Percentiles rank a stretch among this genome's conserved stretches.
phyloP scores from a whole-genome alignment of 768 basidiomycete genomes.

The Pleurotus tuber-regium region DNA sequence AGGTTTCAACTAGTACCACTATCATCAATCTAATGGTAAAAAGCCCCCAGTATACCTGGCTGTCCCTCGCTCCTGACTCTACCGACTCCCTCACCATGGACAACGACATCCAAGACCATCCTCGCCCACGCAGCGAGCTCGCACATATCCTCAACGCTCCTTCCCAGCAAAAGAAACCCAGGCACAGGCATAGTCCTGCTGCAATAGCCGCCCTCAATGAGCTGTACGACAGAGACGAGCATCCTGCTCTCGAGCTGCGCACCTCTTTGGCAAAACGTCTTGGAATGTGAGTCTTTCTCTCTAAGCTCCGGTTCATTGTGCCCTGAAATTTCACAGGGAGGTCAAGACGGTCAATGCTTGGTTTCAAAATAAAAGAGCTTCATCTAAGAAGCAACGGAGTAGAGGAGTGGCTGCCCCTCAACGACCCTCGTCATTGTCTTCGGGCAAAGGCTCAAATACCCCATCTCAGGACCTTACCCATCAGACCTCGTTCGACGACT shows the following conservation, averaged over 20 bases:
- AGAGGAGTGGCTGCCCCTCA: constrained; percentile 23
- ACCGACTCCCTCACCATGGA: neutral
- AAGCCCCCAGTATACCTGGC: constrained; percentile 3
- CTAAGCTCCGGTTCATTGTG: constrained; percentile 16
- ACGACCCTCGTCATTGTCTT: constrained; percentile 26
- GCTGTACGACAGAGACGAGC: constrained; percentile 74
- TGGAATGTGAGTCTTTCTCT: constrained; percentile 60
- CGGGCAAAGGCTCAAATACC: constrained; percentile 16
- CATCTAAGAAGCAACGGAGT: constrained; percentile 68
- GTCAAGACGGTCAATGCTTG: constrained; percentile 84
- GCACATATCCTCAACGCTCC: constrained; percentile 16
- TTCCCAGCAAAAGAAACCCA: constrained; percentile 64
- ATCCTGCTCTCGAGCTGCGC: constrained; percentile 69
- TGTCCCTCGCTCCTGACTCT: neutral
- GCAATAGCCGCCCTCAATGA: constrained; percentile 78
- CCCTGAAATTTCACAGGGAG: constrained; percentile 48
- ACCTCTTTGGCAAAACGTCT: constrained; percentile 66
- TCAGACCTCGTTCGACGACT: constrained; percentile 41
- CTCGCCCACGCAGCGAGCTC: constrained; percentile 21
- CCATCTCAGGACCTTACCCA: constrained; percentile 26
- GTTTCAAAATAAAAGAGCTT: constrained; percentile 87
- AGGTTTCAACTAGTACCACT: neutral
- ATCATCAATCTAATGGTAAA: constrained; percentile 3
- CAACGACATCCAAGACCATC: constrained; percentile 26
- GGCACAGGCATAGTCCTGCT: constrained; percentile 70